Conservation (phyloP, 371 early-diverging fungal genomes). For the Apophysomyces sp. region DNA sequence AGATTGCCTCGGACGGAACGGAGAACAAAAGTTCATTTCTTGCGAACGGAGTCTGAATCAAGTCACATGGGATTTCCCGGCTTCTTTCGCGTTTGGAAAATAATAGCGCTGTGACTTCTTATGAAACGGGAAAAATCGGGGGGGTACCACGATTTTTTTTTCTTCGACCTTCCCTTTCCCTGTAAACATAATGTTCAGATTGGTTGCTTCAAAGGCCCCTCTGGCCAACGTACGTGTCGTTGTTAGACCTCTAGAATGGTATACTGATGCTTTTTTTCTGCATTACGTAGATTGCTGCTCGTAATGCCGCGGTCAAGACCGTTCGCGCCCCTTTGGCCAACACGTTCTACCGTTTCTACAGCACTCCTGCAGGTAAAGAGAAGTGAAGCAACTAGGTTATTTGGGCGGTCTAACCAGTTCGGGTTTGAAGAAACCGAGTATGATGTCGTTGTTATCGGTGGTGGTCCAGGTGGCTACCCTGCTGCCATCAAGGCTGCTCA, state of each 20-base stretch:
- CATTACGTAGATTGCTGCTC: constrained; percentile 53
- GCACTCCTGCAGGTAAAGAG: constrained; percentile 52
- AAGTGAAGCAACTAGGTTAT: neutral
- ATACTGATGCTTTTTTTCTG: neutral
- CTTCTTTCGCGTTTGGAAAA: too few species aligned
- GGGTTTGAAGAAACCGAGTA: constrained; percentile 54
- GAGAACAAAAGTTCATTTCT: too few species aligned
- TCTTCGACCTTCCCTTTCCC: constrained; percentile 13
- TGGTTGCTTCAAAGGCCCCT: constrained; percentile 59
- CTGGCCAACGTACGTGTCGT: constrained; percentile 55
- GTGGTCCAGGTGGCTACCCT: constrained; percentile 98
- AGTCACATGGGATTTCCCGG: too few species aligned
- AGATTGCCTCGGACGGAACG: too few species aligned
- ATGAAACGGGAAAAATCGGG: neutral
- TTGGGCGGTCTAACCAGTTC: neutral
- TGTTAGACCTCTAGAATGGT: neutral
- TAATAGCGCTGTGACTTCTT: too few species aligned
- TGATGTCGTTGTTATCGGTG: constrained; percentile 90
- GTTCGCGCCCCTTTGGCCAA: constrained; percentile 57
- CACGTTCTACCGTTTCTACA: constrained; percentile 60
- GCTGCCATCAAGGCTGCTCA: constrained; percentile 99
- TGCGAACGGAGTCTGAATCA: too few species aligned
- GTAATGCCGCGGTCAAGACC: constrained; percentile 50
- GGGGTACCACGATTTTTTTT: constrained; percentile 6
- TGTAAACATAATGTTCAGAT: constrained; percentile 52